Evolutionary conservation across 805 yeast genomes (phyloP).

Genomic region (Nakazawaea pomicola): DNA sequence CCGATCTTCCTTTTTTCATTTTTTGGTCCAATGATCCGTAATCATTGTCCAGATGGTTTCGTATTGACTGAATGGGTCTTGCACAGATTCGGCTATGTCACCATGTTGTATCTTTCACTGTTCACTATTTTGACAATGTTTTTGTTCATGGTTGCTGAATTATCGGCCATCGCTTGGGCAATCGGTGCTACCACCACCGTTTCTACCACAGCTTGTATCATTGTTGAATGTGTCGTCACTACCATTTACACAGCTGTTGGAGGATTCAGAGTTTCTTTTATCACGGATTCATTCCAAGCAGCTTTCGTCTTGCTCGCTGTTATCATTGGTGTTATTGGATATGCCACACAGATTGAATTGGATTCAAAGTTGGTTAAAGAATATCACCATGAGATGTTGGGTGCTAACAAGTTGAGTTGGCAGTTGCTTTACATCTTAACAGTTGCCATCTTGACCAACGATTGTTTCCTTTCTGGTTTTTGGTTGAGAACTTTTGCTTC

Average conservation of each 20-base stretch:
- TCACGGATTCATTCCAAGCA: conserved; percentile 88
- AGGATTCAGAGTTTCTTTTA: conserved; percentile 83
- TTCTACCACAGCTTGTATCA: conserved; percentile 73
- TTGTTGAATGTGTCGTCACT: conserved; percentile 83
- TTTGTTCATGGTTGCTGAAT: conserved; percentile 81
- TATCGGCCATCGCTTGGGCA: conserved; percentile 75
- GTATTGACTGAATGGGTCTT: conserved; percentile 94
- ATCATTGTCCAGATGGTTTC: conserved; percentile 82
- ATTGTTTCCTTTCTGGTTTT: conserved; percentile 85
- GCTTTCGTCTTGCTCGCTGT: conserved; percentile 59
- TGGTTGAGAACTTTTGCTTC: conserved; percentile 96
- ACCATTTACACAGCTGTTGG: conserved; percentile 84
- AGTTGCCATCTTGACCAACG: conserved; percentile 86
- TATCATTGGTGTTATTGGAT: conserved; percentile 70
- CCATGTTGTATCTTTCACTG: conserved; percentile 71
- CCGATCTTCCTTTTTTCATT: conserved; percentile 83
- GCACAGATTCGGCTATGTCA: conserved; percentile 65
- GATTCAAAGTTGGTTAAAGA: conserved; percentile 54
- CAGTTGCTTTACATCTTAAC: conserved; percentile 79
- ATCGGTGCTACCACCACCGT: conserved; percentile 73
- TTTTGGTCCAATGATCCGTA: conserved; percentile 76
- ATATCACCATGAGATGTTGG: conserved; percentile 59
- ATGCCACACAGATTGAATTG: conserved; percentile 68
- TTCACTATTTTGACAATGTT: conserved; percentile 84
- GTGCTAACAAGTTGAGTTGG: conserved; percentile 77